Evolutionary conservation across 2,329 filamentous ascomycete genomes (phyloP).

Genomic region (Purpureocillium lavendulum): DNA sequence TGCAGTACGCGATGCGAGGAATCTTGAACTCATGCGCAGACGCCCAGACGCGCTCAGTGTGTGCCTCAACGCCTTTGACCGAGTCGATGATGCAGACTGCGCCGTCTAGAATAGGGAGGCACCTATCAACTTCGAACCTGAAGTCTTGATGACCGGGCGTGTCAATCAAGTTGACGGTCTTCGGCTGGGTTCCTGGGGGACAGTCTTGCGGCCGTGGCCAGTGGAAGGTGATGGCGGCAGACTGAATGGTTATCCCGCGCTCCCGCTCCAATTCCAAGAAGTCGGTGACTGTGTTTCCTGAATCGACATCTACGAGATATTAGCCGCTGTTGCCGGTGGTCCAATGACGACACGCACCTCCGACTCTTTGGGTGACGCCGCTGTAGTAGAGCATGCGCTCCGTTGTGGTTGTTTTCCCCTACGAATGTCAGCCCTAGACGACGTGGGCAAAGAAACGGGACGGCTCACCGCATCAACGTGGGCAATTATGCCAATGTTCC

Average conservation of each 20-base stretch:
- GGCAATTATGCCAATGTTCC: slow-evolving; percentile 97
- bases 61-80: slow-evolving; percentile 89
- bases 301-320: slow-evolving; percentile 66
- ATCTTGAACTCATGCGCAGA: slow-evolving; percentile 82
- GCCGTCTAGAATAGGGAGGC: slow-evolving; percentile 78
- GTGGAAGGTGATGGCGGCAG: slow-evolving; percentile 87
- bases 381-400: slow-evolving; percentile 99
- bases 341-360: slow-evolving; percentile 38
- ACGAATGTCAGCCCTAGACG: slow-evolving; percentile 4
- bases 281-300: slow-evolving; percentile 94
- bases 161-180: slow-evolving; percentile 87
- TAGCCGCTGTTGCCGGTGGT: too few relatives aligned
- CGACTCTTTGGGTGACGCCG: slow-evolving; percentile 78
- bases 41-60: slow-evolving; percentile 93
- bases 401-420: slow-evolving; percentile 95
- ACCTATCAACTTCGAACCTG: slow-evolving; percentile 90
- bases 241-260: slow-evolving; percentile 94
- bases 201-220: slow-evolving; percentile 62
- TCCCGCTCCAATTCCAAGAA: slow-evolving; percentile 89
- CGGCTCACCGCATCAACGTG: slow-evolving; percentile 78
- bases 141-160: slow-evolving; percentile 97
- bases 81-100: slow-evolving; percentile 90
- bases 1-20: slow-evolving; percentile 69
- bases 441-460: too few relatives aligned
- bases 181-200: slow-evolving; percentile 32